phyloP scores from a whole-genome alignment of 805 yeast genomes.

The Barnettozyma californica region DNA sequence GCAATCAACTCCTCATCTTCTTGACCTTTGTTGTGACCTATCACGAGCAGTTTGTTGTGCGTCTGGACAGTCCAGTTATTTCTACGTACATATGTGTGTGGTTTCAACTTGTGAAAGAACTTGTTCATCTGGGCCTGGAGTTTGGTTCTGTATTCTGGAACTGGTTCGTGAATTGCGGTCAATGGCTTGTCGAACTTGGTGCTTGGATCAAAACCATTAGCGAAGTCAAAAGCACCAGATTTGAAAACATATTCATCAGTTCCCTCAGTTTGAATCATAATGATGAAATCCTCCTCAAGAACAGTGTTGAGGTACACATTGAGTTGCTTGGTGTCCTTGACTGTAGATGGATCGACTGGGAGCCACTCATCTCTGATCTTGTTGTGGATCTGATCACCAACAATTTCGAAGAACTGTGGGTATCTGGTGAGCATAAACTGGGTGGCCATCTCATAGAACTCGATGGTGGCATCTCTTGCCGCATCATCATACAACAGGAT shows the following conservation, averaged over 20 bases:
- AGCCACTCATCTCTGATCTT: constrained; percentile 22
- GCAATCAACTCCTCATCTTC: constrained; percentile 27
- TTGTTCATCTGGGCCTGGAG: constrained; percentile 60
- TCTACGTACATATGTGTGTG: constrained; percentile 53
- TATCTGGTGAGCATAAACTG: constrained; percentile 22
- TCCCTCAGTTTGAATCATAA: constrained; percentile 37
- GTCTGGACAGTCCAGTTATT: constrained; percentile 69
- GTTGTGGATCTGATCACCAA: constrained; percentile 21
- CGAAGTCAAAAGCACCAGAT: constrained; percentile 56
- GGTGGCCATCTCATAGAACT: constrained; percentile 21
- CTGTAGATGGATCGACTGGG: constrained; percentile 23
- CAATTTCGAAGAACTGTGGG: constrained; percentile 22
- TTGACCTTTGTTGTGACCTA: constrained; percentile 37
- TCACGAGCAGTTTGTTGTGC: constrained; percentile 45
- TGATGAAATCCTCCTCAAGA: constrained; percentile 38
- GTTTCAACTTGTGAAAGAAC: constrained; percentile 53
- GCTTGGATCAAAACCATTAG: constrained; percentile 69
- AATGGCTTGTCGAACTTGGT: constrained; percentile 47
- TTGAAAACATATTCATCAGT: constrained; percentile 44
- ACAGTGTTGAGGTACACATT: constrained; percentile 16
- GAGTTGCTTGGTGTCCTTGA: constrained; percentile 16
- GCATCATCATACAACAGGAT: constrained; percentile 30
- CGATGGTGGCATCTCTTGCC: constrained; percentile 19
- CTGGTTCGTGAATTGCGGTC: constrained; percentile 62
- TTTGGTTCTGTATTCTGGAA: constrained; percentile 57